Conservation (phyloP, 371 early-diverging fungal genomes). For the Apophysomyces trapeziformis region DNA sequence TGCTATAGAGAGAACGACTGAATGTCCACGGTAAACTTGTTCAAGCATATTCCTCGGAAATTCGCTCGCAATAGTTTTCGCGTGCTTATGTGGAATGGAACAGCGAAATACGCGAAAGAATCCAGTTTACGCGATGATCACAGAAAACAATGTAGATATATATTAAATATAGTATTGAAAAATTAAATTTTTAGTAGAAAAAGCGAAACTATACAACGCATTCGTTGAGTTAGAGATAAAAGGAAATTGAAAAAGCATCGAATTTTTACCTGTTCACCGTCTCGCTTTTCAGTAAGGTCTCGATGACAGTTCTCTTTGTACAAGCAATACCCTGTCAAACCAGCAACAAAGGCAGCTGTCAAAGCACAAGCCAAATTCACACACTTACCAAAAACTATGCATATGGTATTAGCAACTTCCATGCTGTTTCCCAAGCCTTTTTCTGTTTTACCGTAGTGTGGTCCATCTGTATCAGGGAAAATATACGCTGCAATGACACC, state of each 20-base stretch:
- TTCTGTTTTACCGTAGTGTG: slow-evolving; percentile 22
- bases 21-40: too few relatives aligned
- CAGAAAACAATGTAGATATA: too few relatives aligned
- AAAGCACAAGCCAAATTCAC: slow-evolving; percentile 23
- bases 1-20: neutral
- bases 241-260: neutral
- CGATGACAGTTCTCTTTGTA: slow-evolving; percentile 21
- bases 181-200: neutral
- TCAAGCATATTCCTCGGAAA: too few relatives aligned
- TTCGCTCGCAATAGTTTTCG: too few relatives aligned
- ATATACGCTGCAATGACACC: slow-evolving; percentile 43
- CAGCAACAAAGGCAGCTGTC: slow-evolving; percentile 12
- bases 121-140: too few relatives aligned
- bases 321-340: slow-evolving; percentile 24
- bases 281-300: neutral
- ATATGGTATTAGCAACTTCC: neutral
- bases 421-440: too few relatives aligned
- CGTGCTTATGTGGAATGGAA: too few relatives aligned
- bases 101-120: too few relatives aligned
- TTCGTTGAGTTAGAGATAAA: neutral
- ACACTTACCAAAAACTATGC: slow-evolving; percentile 24
- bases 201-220: neutral
- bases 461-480: slow-evolving; percentile 33
- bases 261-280: neutral
- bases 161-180: too few relatives aligned